Evolutionary conservation across 139 green algal genomes (phyloP), one percentile per base, ranked within the genome.

Genomic region (Chlamydomonas sphaeroides): DNA sequence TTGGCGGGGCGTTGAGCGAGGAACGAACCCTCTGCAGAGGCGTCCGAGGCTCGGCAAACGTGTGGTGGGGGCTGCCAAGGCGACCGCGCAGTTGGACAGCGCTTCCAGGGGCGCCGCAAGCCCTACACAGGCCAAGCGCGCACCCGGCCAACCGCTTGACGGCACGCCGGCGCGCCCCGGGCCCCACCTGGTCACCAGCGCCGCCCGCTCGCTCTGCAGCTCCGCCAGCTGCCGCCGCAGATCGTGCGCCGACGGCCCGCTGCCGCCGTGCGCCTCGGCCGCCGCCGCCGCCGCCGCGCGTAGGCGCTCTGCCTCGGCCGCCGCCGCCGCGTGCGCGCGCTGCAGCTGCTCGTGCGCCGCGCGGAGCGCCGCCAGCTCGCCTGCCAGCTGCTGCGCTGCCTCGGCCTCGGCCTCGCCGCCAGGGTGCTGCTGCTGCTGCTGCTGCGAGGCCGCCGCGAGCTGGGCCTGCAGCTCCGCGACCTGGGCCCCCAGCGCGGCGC

Each of bases 161-260:
- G n/a, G n/a, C n/a, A n/a, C n/a, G n/a, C n/a, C n/a, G n/a, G n/a
- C n/a, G n/a, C n/a, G n/a, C n/a, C n/a, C 56, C 23, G 67, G n/a
- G 5, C 10, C 71, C 20, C 66, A 71, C 80, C 70, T 75, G 45
- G 76, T 39, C 45, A 73, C 35, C 25, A 73, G 45, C 32, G n/a
- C 18, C 21, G 76, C 45, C 32, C 45, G 42, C 63, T 83, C 76
- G 17, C 36, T 51, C 33, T 66, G 48, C 62, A 83, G 62, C 76
- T 83, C 76, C 76, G 57, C 20, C 25, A 83, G 30, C 63, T 83
- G 76, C 63, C 63, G 76, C 76, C 63, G 62, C 61, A 83, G 25
- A 26, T 83, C 62, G 15, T 35, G 11, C 59, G 30, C 41, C 3
- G 56, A 36, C 11, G 56, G 32, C 38, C 26, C 30, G 61, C 57